phyloP scores from a whole-genome alignment of 1,284 basidiomycete genomes.

The Ustilago crameri region DNA sequence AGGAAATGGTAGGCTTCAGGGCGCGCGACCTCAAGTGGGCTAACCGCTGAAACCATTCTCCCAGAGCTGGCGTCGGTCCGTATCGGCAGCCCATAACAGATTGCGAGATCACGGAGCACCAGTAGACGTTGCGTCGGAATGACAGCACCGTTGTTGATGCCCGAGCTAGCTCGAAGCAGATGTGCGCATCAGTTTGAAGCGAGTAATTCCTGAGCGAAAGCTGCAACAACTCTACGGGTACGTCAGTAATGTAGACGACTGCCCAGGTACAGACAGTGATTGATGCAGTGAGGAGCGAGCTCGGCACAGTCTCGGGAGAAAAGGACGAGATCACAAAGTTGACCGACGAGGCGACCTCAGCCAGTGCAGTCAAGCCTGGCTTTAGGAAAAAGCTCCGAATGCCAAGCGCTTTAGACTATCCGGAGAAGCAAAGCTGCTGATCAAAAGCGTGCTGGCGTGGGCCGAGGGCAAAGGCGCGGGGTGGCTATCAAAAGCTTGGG shows the following conservation, averaged over 20 bases:
- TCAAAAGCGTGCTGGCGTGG: conserved; percentile 4
- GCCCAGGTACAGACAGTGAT: not conserved
- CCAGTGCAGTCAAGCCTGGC: too few relatives aligned
- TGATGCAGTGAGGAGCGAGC: not conserved
- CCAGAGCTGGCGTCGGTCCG: too few relatives aligned
- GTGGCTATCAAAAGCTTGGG: not conserved
- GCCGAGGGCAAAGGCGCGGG: conserved; percentile 5
- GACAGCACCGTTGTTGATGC: too few relatives aligned
- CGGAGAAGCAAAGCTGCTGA: not conserved
- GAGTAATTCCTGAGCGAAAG: too few relatives aligned
- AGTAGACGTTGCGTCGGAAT: too few relatives aligned
- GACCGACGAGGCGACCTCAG: too few relatives aligned
- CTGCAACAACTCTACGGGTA: too few relatives aligned
- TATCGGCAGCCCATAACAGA: too few relatives aligned
- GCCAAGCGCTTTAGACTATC: not conserved
- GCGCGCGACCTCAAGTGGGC: conserved; percentile 58
- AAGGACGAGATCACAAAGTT: not conserved
- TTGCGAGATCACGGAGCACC: too few relatives aligned
- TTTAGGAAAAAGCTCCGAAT: conserved; percentile 1
- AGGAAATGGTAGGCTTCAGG: conserved; percentile 59
- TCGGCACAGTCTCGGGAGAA: conserved; percentile 8
- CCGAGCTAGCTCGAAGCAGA: too few relatives aligned
- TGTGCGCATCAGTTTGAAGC: too few relatives aligned
- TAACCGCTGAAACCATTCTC: conserved; percentile 25
- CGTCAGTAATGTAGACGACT: too few relatives aligned